Base-by-base conservation (phyloP, 305 asterid species). In the Fraxinus sp. region DNA sequence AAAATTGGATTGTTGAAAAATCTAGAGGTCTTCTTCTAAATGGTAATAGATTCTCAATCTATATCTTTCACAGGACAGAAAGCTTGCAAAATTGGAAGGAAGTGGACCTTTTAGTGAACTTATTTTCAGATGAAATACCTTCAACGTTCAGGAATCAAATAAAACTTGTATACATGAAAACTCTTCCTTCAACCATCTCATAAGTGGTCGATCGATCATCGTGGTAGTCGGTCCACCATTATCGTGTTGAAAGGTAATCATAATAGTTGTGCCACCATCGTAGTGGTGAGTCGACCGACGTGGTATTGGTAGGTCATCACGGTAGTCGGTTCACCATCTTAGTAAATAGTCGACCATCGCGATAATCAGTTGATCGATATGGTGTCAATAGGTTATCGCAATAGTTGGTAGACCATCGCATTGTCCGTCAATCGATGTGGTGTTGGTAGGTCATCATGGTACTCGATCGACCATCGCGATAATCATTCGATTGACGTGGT, bases 1-100 rank as follows among this genome's bases (percentile, higher is more conserved):
- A 94, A 92, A 80, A 92, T 92, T 44, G 91, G 93, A 68, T 80
- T 84, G 6, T 78, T 88, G 55, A 82, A 82, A 57, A 86, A 90
- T 46, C 90, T 90, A 46, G 44, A 2, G 2, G 0, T 59, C 88
- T 95, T 81, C 88, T 20, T 37, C 80, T 91, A 76, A 88, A 28
- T 35, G 80, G 86, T 0, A 93, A 95, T 86, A 37, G 10, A 37
- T 37, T 37, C 8, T 37, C 11, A 7, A 2, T 11, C 1, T 37
- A 1, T 35, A 35, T 35, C 37, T 5, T 6, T 35, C 37, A 35
- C 7, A 0, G 37, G 7, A 35, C 4, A 35, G 37, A 5, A 35
- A 35, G 7, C 37, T 5, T 35, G 37, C 37, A 35, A 35, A 35
- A 35, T 6, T 35, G 7, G 6, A 5, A 35, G 37, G 37, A 35